Evolutionary conservation across 2,329 filamentous ascomycete genomes (phyloP).

Genomic region (Fusarium coffeatum): DNA sequence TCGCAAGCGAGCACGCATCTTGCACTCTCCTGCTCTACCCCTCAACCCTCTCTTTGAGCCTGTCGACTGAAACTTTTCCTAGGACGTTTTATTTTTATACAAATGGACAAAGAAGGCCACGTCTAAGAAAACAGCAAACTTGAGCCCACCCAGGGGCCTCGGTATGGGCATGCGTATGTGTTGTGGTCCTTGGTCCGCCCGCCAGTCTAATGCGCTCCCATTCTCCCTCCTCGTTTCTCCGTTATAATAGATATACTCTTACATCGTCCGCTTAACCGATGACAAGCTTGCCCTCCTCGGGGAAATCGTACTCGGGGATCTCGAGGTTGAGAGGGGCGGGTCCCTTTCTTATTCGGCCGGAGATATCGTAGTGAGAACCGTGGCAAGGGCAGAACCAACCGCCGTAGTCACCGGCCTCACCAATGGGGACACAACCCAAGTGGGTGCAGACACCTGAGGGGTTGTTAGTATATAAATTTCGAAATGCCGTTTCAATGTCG

Average conservation of each 20-base stretch:
- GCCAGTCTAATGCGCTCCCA: slow-evolving; percentile 44
- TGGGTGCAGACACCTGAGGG: slow-evolving; percentile 93
- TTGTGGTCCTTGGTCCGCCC: slow-evolving; percentile 31
- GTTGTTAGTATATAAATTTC: slow-evolving; percentile 24
- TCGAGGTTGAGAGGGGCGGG: slow-evolving; percentile 98
- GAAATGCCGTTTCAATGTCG: neutral
- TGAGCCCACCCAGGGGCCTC: slow-evolving; percentile 41
- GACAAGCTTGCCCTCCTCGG: slow-evolving; percentile 85
- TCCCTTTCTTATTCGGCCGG: slow-evolving; percentile 96
- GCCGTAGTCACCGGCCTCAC: slow-evolving; percentile 96
- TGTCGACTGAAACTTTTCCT: slow-evolving; percentile 43
- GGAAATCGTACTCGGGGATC: slow-evolving; percentile 92
- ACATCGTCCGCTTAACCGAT: slow-evolving; percentile 79
- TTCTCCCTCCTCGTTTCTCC: slow-evolving; percentile 23
- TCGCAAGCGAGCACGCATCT: slow-evolving; percentile 32
- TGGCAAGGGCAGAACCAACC: slow-evolving; percentile 99
- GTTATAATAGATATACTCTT: slow-evolving; percentile 42
- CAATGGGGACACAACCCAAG: slow-evolving; percentile 98
- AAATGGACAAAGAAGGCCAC: slow-evolving; percentile 50
- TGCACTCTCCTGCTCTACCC: slow-evolving; percentile 26
- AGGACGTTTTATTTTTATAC: slow-evolving; percentile 55
- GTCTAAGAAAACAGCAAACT: slow-evolving; percentile 51
- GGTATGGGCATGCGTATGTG: slow-evolving; percentile 26
- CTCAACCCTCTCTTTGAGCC: slow-evolving; percentile 30
- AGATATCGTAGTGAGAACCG: slow-evolving; percentile 99